phyloP scores from a whole-genome alignment of 257 asterid species.

The Penstemon barbatus region DNA sequence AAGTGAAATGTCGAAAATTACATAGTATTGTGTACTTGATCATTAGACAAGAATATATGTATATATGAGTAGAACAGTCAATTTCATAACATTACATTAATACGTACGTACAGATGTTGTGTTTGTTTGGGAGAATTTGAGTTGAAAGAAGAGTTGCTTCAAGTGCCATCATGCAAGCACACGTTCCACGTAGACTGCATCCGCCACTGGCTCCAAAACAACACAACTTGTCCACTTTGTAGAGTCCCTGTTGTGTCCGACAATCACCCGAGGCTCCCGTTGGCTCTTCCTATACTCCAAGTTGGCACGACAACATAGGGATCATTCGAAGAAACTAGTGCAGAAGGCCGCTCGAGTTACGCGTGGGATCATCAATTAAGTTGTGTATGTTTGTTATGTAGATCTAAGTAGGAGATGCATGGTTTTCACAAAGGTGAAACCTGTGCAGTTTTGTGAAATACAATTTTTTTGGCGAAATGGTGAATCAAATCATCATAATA shows the following conservation, averaged over 20 bases:
- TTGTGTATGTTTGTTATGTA: background rate
- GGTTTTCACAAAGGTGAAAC: slow-evolving; percentile 3
- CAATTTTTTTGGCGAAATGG: too few relatives aligned
- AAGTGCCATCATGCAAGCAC: slow-evolving; percentile 68
- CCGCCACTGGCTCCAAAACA: slow-evolving; percentile 66
- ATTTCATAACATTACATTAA: background rate
- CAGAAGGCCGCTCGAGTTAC: background rate
- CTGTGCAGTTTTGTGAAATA: slow-evolving; percentile 8
- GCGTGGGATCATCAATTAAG: slow-evolving; percentile 25
- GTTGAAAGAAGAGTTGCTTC: slow-evolving; percentile 56
- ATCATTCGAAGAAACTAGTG: too few relatives aligned
- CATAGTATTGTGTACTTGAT: too few relatives aligned
- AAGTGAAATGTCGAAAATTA: too few relatives aligned
- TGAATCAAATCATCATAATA: too few relatives aligned
- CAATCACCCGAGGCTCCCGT: too few relatives aligned
- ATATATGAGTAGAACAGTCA: background rate
- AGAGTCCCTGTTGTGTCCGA: slow-evolving; percentile 44
- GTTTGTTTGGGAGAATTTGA: slow-evolving; percentile 84
- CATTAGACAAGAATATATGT: background rate
- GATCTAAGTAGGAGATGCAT: slow-evolving; percentile 10
- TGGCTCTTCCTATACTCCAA: too few relatives aligned
- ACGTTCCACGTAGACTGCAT: slow-evolving; percentile 67
- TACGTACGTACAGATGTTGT: slow-evolving; percentile 52
- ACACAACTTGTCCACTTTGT: slow-evolving; percentile 79
- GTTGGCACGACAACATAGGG: too few relatives aligned